These are phyloP conservation scores for Colletotrichum salicis DNA, from an alignment of 2,329 filamentous ascomycete species.

Conservation along the genomic window DNA sequence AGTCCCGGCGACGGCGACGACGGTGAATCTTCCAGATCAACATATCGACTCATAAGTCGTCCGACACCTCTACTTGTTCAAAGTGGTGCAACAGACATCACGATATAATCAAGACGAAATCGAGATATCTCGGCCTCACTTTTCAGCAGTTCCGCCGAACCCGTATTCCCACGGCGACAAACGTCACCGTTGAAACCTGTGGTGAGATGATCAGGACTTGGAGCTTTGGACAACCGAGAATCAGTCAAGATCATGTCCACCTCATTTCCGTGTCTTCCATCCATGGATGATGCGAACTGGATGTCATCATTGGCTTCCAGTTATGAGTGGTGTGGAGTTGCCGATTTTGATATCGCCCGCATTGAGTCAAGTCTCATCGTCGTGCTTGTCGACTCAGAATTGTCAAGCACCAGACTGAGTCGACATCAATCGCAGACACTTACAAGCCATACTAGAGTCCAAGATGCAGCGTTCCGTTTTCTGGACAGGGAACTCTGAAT, in stretches of 20 bases:
- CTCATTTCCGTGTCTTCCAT: background rate
- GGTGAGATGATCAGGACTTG: background rate
- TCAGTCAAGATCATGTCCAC: background rate
- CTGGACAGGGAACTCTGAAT: background rate
- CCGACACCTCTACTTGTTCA: background rate
- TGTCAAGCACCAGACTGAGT: background rate
- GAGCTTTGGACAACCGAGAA: background rate
- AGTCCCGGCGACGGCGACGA: conserved; percentile 8
- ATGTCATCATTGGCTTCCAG: background rate
- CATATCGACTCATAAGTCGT: conserved; percentile 18
- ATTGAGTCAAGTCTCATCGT: background rate
- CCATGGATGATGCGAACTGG: background rate
- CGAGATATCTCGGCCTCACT: background rate
- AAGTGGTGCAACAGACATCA: background rate
- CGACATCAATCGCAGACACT: background rate
- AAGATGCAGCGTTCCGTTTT: background rate
- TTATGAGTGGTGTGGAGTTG: background rate
- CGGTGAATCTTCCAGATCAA: background rate
- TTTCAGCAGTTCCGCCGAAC: background rate
- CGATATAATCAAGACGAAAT: background rate
- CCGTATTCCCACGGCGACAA: background rate
- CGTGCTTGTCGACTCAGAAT: background rate
- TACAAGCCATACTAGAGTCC: background rate
- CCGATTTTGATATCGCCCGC: background rate
- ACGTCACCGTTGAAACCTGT: background rate